phyloP scores from a whole-genome alignment of 139 green algal genomes.

The Chlorella ohadii region DNA sequence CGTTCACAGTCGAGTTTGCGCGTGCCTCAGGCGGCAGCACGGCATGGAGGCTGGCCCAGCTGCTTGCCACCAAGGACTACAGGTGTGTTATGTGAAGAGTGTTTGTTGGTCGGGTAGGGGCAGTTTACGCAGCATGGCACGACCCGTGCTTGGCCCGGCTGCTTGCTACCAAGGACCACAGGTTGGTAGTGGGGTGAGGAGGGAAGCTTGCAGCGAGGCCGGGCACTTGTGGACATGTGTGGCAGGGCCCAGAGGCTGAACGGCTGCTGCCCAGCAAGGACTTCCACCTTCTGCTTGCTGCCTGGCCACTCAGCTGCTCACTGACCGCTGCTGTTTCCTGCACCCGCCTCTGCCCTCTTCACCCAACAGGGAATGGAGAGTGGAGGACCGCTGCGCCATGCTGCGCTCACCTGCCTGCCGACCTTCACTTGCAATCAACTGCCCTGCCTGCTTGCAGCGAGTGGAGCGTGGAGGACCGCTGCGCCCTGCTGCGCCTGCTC shows the following conservation, averaged over 20 bases:
- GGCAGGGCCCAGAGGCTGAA: too few species aligned
- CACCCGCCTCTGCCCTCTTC: not conserved
- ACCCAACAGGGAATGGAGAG: conserved; percentile 42
- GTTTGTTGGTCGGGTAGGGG: not conserved
- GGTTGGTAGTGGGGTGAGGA: too few species aligned
- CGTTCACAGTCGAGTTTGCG: not conserved
- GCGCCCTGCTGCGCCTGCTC: conserved; percentile 52
- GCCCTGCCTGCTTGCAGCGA: not conserved
- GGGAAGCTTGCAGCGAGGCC: too few species aligned
- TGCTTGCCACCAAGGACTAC: conserved; percentile 50
- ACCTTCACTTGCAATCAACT: too few species aligned
- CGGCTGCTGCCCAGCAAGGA: too few species aligned
- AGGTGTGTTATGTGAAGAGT: not conserved
- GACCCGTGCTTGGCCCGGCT: too few species aligned
- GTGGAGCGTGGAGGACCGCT: conserved; percentile 45
- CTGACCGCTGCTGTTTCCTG: too few species aligned
- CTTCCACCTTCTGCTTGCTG: too few species aligned
- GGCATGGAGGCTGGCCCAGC: conserved; percentile 20
- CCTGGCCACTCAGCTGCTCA: too few species aligned
- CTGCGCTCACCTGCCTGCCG: too few species aligned
- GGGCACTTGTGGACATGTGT: too few species aligned
- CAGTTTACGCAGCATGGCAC: not conserved
- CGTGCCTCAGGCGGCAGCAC: not conserved
- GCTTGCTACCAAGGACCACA: too few species aligned
- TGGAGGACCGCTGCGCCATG: conserved; percentile 44